Conservation (phyloP, 495 filamentous ascomycete species). For the Hyaloscypha bicolor region DNA sequence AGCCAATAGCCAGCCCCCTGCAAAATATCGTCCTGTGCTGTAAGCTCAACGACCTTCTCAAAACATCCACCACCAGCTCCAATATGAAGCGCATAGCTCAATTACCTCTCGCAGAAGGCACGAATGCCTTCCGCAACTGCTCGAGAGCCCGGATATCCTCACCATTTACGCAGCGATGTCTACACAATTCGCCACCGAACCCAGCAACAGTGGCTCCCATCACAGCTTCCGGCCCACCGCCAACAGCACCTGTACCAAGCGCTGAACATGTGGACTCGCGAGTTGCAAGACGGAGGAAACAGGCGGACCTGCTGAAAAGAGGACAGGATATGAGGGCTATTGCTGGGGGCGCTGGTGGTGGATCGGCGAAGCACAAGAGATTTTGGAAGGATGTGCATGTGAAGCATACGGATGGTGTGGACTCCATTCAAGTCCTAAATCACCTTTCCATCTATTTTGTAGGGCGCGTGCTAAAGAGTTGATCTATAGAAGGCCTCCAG, state of each 20-base stretch:
- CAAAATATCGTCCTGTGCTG: conserved; percentile 4
- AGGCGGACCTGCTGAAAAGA: conserved; percentile 53
- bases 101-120: conserved; percentile 32
- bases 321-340: conserved; percentile 49
- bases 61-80: not conserved
- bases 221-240: conserved; percentile 83
- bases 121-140: conserved; percentile 23
- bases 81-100: conserved; percentile 42
- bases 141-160: conserved; percentile 12
- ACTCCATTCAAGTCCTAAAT: not conserved
- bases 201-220: conserved; percentile 60
- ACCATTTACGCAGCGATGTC: conserved; percentile 27
- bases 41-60: not conserved
- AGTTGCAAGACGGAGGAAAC: conserved; percentile 54
- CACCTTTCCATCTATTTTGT: too few relatives aligned
- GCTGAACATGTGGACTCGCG: conserved; percentile 51
- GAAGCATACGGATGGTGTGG: conserved; percentile 52
- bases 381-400: conserved; percentile 87
- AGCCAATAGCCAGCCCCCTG: not conserved
- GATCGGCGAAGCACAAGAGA: conserved; percentile 59
- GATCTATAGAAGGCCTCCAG: conserved; percentile 58
- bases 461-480: not conserved
- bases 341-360: conserved; percentile 34
- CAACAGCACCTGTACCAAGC: conserved; percentile 67
- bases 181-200: conserved; percentile 44